A percentile compares a stretch with the other conserved stretches of the same genome.
These are phyloP conservation scores for Theileria luwenshuni DNA, from an alignment of 169 alveolate genomes.

Conservation along the genomic window DNA sequence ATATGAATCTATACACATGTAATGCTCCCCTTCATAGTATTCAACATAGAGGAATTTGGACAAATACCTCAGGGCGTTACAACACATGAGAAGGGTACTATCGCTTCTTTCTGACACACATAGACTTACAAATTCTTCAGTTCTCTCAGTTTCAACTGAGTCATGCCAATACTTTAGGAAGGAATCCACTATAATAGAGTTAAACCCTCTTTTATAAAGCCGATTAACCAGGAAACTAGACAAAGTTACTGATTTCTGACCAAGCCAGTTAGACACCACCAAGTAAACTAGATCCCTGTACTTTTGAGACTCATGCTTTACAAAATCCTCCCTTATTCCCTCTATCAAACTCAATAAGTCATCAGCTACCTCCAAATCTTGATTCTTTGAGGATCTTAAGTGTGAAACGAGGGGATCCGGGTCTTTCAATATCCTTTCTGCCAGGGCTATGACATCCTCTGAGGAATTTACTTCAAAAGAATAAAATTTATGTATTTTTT, in stretches of 20 bases:
- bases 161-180: slow-evolving; percentile 7
- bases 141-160: background rate
- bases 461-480: background rate
- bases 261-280: slow-evolving; percentile 14
- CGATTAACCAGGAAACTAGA: slow-evolving; percentile 9
- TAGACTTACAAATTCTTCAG: background rate
- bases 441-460: background rate
- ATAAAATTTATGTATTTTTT: slow-evolving; percentile 3
- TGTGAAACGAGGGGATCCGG: background rate
- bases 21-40: background rate
- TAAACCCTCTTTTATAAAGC: slow-evolving; percentile 43
- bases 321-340: background rate
- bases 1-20: background rate
- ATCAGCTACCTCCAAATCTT: background rate
- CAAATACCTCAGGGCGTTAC: slow-evolving; percentile 25
- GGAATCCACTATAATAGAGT: slow-evolving; percentile 8
- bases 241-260: background rate
- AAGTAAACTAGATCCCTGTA: slow-evolving; percentile 6
- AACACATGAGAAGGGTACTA: slow-evolving; percentile 29
- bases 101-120: background rate
- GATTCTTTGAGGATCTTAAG: background rate
- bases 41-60: slow-evolving; percentile 3
- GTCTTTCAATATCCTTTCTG: background rate
- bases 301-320: background rate
- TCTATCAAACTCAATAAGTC: slow-evolving; percentile 39